Evolutionary conservation across 192 early-diverging fungal species (phyloP).

Genomic region (Gorgonomyces haynaldii): DNA sequence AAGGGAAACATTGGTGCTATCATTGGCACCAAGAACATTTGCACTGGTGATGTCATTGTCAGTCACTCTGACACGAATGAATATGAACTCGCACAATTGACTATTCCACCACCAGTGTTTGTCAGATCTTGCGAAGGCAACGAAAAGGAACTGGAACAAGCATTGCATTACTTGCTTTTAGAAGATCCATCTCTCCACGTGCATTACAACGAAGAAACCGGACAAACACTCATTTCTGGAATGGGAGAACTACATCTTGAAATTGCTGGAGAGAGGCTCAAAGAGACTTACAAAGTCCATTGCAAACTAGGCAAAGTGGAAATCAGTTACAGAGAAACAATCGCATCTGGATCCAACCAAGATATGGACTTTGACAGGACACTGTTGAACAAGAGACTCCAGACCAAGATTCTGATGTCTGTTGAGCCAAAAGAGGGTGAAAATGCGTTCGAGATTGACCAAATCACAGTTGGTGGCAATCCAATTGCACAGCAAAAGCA

Average conservation of each 20-base stretch:
- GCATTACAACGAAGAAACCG: slow-evolving; percentile 65
- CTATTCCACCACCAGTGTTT: slow-evolving; percentile 79
- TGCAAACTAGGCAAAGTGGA: slow-evolving; percentile 74
- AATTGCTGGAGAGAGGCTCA: slow-evolving; percentile 71
- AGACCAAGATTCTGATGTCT: no score
- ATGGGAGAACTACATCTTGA: slow-evolving; percentile 96
- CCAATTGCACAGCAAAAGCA: slow-evolving; percentile 1
- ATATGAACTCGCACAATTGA: slow-evolving; percentile 55
- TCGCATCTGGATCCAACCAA: slow-evolving; percentile 16
- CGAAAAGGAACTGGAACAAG: slow-evolving; percentile 57
- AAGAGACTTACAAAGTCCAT: slow-evolving; percentile 65
- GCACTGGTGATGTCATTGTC: slow-evolving; percentile 78
- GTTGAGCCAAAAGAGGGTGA: slow-evolving; percentile 41
- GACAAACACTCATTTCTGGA: slow-evolving; percentile 76
- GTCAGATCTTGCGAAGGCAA: slow-evolving; percentile 44
- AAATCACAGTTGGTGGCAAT: slow-evolving; percentile 30
- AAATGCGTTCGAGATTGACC: slow-evolving; percentile 41
- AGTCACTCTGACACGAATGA: slow-evolving; percentile 15
- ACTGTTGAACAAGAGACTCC: slow-evolving; percentile 62
- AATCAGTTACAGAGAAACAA: slow-evolving; percentile 78
- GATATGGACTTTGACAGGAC: slow-evolving; percentile 53
- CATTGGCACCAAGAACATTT: slow-evolving; percentile 67
- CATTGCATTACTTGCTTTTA: slow-evolving; percentile 57
- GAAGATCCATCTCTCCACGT: slow-evolving; percentile 84
- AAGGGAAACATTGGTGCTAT: slow-evolving; percentile 80